Percentiles rank a stretch among this genome's conserved stretches.
These are phyloP conservation scores for bread wheat (Triticum aestivum) DNA, from an alignment of 176 grass and related monocot species.

Conservation along the genomic window IWGSC_CS_RefSeq_v2.1 NC_057799.1:370437800-370438299, in stretches of 20 bases:
- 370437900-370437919: slow-evolving; percentile 50
- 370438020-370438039: slow-evolving; percentile 37
- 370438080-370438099: neutral
- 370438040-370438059: slow-evolving; percentile 45
- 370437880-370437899: slow-evolving; percentile 86
- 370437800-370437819: neutral
- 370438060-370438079: neutral
- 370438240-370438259: slow-evolving; percentile 18
- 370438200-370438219: neutral
- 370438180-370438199: neutral
- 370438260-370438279: neutral
- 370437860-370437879: slow-evolving; percentile 56
- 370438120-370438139: neutral
- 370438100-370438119: neutral
- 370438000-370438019: slow-evolving; percentile 14
- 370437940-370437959: neutral
- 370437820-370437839: neutral
- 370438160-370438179: slow-evolving; percentile 39
- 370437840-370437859: neutral
- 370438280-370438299: neutral
- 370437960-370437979: slow-evolving; percentile 3
- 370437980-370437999: neutral
- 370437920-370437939: neutral
- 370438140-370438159: slow-evolving; percentile 9
- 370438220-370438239: neutral